A percentile compares a stretch with the other conserved stretches of the same genome.
Evolutionary conservation across 768 basidiomycete species (phyloP).

Genomic region (Strobilomyces dryophilus): DNA sequence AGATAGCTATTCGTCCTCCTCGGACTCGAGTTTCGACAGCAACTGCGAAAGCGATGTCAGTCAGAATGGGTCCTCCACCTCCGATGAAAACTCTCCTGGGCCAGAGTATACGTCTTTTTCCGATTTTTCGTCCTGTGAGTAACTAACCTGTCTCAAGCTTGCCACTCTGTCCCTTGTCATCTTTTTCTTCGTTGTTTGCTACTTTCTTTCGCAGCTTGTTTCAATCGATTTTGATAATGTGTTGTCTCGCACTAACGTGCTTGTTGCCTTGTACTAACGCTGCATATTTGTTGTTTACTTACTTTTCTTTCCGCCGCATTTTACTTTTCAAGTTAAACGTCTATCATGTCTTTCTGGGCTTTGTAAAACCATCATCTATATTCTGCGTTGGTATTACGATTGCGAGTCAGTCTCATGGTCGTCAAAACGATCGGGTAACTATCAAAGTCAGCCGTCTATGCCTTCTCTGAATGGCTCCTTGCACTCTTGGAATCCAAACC

Average conservation of each 20-base stretch:
- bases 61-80: not conserved
- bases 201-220: not conserved
- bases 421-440: not conserved
- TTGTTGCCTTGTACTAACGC: conserved; percentile 14
- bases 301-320: not conserved
- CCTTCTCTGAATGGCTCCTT: not conserved
- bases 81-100: too few relatives aligned
- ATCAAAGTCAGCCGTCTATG: not conserved
- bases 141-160: not conserved
- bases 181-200: not conserved
- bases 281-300: too few relatives aligned
- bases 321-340: not conserved
- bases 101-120: not conserved
- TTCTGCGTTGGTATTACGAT: conserved; percentile 3
- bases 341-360: conserved; percentile 2
- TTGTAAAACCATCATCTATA: conserved; percentile 13
- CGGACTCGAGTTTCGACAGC: not conserved
- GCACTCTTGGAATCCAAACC: not conserved
- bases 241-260: not conserved
- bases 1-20: too few relatives aligned
- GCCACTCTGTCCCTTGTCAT: not conserved
- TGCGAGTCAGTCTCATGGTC: not conserved
- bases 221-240: not conserved
- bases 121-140: conserved; percentile 5
- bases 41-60: not conserved